Conservation (phyloP, 1,284 basidiomycete species). For the Tilletia walkeri region DNA sequence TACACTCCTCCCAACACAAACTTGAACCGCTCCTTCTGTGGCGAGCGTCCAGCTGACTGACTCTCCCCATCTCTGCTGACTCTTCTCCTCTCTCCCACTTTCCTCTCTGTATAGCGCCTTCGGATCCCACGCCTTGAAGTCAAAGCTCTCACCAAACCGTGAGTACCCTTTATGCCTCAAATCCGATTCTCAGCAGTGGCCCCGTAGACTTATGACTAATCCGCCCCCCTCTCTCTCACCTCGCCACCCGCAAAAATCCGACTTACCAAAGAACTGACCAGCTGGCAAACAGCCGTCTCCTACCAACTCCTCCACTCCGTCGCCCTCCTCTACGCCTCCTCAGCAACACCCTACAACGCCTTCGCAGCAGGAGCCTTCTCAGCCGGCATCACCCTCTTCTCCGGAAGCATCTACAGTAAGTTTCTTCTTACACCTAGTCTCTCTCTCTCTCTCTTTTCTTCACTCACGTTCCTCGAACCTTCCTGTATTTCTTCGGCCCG, state of each 20-base stretch:
- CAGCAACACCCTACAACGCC: constrained; percentile 28
- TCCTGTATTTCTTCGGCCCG: not conserved
- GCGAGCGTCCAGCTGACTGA: not conserved
- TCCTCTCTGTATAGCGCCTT: constrained; percentile 31
- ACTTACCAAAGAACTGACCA: constrained; percentile 31
- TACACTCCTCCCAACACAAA: not conserved
- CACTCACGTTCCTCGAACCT: not conserved
- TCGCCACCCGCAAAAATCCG: no score
- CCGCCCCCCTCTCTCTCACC: no score
- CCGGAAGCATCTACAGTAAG: constrained; percentile 45
- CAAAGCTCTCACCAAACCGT: constrained; percentile 44
- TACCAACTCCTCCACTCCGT: constrained; percentile 52
- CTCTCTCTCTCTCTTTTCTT: not conserved
- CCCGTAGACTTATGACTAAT: no score
- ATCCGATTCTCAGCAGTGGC: no score
- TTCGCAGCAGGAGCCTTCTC: constrained; percentile 42
- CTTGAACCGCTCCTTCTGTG: no score
- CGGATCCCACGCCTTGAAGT: constrained; percentile 50
- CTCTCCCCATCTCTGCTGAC: not conserved
- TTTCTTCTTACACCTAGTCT: no score
- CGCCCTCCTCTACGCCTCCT: constrained; percentile 42
- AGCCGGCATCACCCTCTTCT: constrained; percentile 51
- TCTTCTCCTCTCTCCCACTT: not conserved
- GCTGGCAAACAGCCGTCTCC: constrained; percentile 48
- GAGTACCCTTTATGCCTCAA: constrained; percentile 16